Conservation (phyloP, 352 stramenopile species). For the Globisporangium middletonii region DNA sequence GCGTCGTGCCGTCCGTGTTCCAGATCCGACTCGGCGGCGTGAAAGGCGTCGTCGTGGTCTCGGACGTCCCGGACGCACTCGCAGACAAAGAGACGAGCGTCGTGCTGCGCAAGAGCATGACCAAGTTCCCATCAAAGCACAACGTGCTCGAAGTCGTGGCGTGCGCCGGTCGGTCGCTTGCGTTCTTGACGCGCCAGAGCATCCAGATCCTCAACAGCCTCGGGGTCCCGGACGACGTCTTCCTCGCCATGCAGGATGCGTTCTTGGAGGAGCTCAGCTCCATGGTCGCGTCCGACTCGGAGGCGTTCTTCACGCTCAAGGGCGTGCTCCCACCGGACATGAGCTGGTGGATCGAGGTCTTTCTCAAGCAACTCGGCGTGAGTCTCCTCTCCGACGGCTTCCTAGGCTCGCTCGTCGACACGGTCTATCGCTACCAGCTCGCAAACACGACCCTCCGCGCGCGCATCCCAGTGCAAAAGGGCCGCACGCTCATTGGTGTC, state of each 20-base stretch:
- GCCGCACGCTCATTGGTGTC: constrained; percentile 71
- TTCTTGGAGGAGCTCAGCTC: constrained; percentile 48
- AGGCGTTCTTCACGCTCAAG: constrained; percentile 48
- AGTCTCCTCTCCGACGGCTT: constrained; percentile 39
- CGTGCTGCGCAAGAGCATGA: constrained; percentile 60
- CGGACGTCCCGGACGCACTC: constrained; percentile 19
- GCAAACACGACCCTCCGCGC: constrained; percentile 66
- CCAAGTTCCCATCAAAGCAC: constrained; percentile 58
- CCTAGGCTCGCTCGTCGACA: constrained; percentile 41
- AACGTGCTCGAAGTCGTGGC: constrained; percentile 68
- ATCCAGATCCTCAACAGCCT: constrained; percentile 64
- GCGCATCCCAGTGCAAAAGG: constrained; percentile 66
- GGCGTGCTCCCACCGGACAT: constrained; percentile 23
- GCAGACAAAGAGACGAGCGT: constrained; percentile 19
- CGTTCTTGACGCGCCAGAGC: constrained; percentile 72
- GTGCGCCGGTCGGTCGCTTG: constrained; percentile 39
- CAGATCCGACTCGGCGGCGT: constrained; percentile 69
- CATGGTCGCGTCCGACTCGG: constrained; percentile 44
- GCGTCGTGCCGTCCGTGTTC: constrained; percentile 48
- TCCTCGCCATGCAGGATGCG: constrained; percentile 66
- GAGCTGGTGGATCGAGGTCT: constrained; percentile 32
- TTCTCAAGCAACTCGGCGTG: constrained; percentile 31
- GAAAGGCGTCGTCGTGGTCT: constrained; percentile 73
- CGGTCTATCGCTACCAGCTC: constrained; percentile 67
- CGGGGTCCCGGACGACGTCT: constrained; percentile 49